Base-by-base conservation (phyloP, 75 land plant genomes). In the Gnetum montanum region DNA sequence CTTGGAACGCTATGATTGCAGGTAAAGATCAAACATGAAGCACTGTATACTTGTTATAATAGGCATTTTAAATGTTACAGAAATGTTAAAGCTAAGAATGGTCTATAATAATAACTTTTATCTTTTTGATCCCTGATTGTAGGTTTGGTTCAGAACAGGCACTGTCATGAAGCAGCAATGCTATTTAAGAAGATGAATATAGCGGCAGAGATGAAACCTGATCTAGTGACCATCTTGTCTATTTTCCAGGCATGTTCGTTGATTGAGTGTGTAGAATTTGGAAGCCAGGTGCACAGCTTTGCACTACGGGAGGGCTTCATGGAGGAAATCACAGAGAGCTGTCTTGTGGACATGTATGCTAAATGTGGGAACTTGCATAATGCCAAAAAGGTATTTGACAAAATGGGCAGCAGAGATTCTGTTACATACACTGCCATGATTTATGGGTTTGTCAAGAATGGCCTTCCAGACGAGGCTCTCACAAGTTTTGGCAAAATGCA, bases 331-430 rank as follows among this genome's bases (percentile, higher is more conserved):
- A 51, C 73, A 27, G 69, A 73, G n/a, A 70, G 70, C 37, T 60
- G 76, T 29, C 61, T 76, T 28, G 68, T 81, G 4, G 79, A 81
- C 46, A 72, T 81, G 80, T 80, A 80, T 65, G 52, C 75, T 3
- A 80, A 75, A 47, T 80, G 79, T 68, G 72, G 84, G 25, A 34
- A 53, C 23, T 27, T 74, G 25, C 65, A 67, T 19, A 55, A 34
- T 57, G 71, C 79, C 6, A 18, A 57, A 2, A 26, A 31, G 1
- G 58, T 81, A 29, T 81, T 71, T 25, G 44, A 66, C 2, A 52
- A 53, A 37, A 59, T 75, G 63, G 31, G n/a, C 27, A 49, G 16
- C 11, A 46, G 19, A 8, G 41, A 49, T 28, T 40, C 40, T 0
- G 54, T 59, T 20, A 15, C 61, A 34, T 66, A 45, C 37, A 66